Conservation (phyloP, 306 rosid species). For the Castanopsis chinensis region DNA sequence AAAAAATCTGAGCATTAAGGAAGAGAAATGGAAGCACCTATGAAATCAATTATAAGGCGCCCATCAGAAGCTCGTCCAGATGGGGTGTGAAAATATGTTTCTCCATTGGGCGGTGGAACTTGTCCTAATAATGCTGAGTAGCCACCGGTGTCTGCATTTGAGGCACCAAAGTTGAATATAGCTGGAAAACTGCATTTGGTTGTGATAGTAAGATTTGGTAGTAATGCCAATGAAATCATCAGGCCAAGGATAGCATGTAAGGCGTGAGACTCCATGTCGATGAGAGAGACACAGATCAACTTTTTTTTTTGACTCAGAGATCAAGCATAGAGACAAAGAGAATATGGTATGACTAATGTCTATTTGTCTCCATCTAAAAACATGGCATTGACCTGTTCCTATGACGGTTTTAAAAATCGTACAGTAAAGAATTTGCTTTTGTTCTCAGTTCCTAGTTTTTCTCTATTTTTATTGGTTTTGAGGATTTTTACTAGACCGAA, state of each 20-base stretch:
- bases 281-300: neutral
- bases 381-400: too few species aligned
- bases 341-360: too few species aligned
- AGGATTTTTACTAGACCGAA: too few species aligned
- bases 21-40: slow-evolving; percentile 34
- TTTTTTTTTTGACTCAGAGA: too few species aligned
- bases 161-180: slow-evolving; percentile 59
- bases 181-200: slow-evolving; percentile 35
- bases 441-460: too few species aligned
- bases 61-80: slow-evolving; percentile 66
- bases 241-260: neutral
- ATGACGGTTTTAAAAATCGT: too few species aligned
- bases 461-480: too few species aligned
- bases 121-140: slow-evolving; percentile 56
- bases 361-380: too few species aligned
- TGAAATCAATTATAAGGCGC: slow-evolving; percentile 53
- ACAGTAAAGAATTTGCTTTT: too few species aligned
- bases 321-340: too few species aligned
- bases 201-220: neutral
- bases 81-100: slow-evolving; percentile 54
- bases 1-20: neutral
- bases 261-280: neutral
- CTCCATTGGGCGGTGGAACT: slow-evolving; percentile 58
- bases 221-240: slow-evolving; percentile 12
- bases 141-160: slow-evolving; percentile 62